Conservation (phyloP, 2,329 filamentous ascomycete species). For the Fusarium sp. region DNA sequence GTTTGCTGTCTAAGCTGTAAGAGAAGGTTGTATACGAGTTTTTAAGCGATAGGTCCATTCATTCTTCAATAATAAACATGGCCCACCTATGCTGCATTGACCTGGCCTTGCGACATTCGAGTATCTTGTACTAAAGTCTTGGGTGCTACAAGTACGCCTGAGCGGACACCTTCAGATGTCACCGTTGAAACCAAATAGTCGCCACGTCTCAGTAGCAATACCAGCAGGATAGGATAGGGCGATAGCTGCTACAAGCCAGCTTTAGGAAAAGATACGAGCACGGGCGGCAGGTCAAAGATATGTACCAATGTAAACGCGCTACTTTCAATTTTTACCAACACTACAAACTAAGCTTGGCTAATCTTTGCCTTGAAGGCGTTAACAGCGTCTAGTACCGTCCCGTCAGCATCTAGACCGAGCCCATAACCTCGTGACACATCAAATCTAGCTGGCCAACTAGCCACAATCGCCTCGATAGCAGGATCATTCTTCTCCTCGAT, state of each 20-base stretch:
- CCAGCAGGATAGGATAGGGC: rapidly evolving
- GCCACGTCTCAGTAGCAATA: neutral
- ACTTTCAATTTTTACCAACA: neutral
- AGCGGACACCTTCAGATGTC: neutral
- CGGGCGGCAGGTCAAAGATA: neutral
- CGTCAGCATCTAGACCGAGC: conserved; percentile 64
- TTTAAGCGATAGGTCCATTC: neutral
- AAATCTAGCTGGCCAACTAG: conserved; percentile 64
- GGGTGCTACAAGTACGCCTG: neutral
- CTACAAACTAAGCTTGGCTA: neutral
- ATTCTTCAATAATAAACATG: neutral
- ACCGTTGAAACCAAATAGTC: neutral
- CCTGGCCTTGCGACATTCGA: neutral
- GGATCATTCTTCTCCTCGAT: conserved; percentile 61
- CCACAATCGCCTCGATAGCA: conserved; percentile 62
- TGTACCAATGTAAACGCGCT: neutral
- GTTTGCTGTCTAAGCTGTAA: conserved; percentile 33
- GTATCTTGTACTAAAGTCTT: neutral
- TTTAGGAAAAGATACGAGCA: neutral
- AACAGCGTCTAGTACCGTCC: conserved; percentile 49
- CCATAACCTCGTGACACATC: conserved; percentile 63
- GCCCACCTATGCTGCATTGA: neutral
- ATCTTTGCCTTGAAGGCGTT: conserved; percentile 38
- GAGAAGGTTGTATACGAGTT: neutral
- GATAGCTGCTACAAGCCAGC: neutral